Conservation (phyloP, 768 basidiomycete species). For the Scleroderma citrinum region DNA sequence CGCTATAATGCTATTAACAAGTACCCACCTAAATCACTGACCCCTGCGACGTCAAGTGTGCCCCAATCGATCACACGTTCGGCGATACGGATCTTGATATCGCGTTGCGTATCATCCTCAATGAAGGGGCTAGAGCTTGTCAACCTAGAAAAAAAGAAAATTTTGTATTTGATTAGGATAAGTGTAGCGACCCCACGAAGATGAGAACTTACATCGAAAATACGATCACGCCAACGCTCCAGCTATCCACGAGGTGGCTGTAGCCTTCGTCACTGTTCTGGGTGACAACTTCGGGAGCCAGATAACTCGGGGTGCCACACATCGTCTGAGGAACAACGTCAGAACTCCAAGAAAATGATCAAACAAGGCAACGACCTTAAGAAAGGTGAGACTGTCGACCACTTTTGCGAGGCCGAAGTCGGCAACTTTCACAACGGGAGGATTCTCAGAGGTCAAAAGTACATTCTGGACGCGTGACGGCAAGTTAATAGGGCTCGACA, state of each 20-base stretch:
- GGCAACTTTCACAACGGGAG: slow-evolving; percentile 80
- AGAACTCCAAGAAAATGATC: slow-evolving; percentile 1
- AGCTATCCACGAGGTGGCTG: slow-evolving; percentile 86
- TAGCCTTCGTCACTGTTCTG: slow-evolving; percentile 66
- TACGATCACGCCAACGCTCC: slow-evolving; percentile 94
- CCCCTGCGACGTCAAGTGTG: slow-evolving; percentile 32
- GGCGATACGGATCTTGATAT: slow-evolving; percentile 56
- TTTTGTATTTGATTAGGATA: not conserved
- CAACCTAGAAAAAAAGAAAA: slow-evolving; percentile 43
- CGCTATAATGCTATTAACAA: not conserved
- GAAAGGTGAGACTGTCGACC: slow-evolving; percentile 72
- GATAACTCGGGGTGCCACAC: slow-evolving; percentile 94
- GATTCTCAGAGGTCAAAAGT: slow-evolving; percentile 64
- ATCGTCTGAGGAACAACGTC: slow-evolving; percentile 56
- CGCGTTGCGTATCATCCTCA: slow-evolving; percentile 58
- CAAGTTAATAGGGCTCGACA: slow-evolving; percentile 4
- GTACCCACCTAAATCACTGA: slow-evolving; percentile 45
- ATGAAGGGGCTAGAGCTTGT: slow-evolving; percentile 76
- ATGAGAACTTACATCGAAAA: slow-evolving; percentile 68
- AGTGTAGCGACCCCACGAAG: not conserved
- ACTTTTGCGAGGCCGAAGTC: slow-evolving; percentile 96
- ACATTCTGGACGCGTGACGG: slow-evolving; percentile 54
- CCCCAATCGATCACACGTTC: slow-evolving; percentile 60
- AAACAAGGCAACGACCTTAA: slow-evolving; percentile 41
- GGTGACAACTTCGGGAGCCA: slow-evolving; percentile 87